phyloP scores from a whole-genome alignment of 2,329 filamentous ascomycete genomes.

The Xenoacremonium recifei region DNA sequence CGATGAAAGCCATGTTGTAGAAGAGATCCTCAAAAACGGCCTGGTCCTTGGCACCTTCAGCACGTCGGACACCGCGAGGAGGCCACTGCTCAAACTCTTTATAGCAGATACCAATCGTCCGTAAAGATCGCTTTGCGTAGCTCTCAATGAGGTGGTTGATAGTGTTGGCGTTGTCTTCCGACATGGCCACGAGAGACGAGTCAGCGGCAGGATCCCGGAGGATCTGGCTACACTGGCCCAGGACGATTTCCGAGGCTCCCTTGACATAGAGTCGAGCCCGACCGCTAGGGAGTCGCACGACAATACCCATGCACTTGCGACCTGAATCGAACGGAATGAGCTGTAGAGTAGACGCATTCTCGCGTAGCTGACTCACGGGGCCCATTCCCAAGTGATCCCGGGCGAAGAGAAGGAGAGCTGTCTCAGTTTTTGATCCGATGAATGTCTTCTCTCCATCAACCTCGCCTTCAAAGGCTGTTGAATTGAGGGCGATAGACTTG shows the following conservation, averaged over 20 bases:
- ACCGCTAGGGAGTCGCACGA: constrained; percentile 51
- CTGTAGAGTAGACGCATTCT: constrained; percentile 58
- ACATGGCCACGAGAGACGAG: constrained; percentile 42
- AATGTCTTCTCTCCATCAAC: constrained; percentile 65
- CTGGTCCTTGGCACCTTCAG: constrained; percentile 56
- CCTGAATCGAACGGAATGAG: constrained; percentile 74
- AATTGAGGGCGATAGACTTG: constrained; percentile 64
- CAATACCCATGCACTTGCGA: constrained; percentile 69
- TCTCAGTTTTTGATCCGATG: constrained; percentile 77
- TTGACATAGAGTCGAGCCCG: constrained; percentile 59
- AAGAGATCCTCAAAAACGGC: constrained; percentile 68
- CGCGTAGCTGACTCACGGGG: constrained; percentile 61
- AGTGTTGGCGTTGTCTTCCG: constrained; percentile 51
- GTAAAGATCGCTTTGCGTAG: constrained; percentile 77
- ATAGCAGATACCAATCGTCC: constrained; percentile 82
- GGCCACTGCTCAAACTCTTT: constrained; percentile 86
- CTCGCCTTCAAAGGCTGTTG: constrained; percentile 74
- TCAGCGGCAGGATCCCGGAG: constrained; percentile 49
- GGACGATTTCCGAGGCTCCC: constrained; percentile 64
- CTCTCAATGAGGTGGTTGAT: constrained; percentile 68
- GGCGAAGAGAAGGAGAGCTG: constrained; percentile 69
- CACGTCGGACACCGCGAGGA: constrained; percentile 57
- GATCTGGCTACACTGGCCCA: constrained; percentile 53
- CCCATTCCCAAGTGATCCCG: constrained; percentile 66
- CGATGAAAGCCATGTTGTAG: constrained; percentile 64